Base-by-base conservation (phyloP, 495 filamentous ascomycete species). In the Podospora appendiculata region DNA sequence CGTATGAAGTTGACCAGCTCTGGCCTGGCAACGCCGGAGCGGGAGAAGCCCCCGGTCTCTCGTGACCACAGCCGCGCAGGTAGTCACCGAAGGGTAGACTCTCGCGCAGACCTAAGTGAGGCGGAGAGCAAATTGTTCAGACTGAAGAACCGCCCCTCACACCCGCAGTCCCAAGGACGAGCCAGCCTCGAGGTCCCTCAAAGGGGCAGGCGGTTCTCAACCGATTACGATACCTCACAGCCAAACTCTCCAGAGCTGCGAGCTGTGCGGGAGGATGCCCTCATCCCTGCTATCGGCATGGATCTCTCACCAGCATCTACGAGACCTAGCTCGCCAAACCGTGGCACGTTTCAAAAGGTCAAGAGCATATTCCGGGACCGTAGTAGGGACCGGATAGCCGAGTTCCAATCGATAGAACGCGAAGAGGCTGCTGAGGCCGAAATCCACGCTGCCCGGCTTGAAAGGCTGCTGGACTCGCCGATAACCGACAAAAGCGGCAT, bases 361-460 rank as follows among this genome's bases (percentile, higher is more conserved):
- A 73, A 66, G 60, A 69, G 56, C 50, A 74, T 75, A 17, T 74
- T 77, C 55, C 70, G 73, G 6, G 74, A 77, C 43, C 72, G 69
- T 35, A 76, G 71, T 52, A 64, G 65, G 46, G 71, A 74, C 12
- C 68, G 64, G 3, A 40, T 52, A 13, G 35, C 47, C n/a, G 67
- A 72, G 1, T 42, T 44, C 11, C 52, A 47, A 17, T 25, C 44
- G 25, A 25, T 25, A 25, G 25, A 25, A 1, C 51, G 52, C 40
- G 66, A 51, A 10, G 63, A 62, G 6, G 65, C 69, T 4, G 62
- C 39, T 12, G 35, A 17, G 12, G 19, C 16, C 14, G 58, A 54
- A 16, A 50, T 50, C n/a, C 36, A 62, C 4, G n/a, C 60, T 6
- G 56, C 60, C 34, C 54, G 48, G 10, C 40, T 36, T 1, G 64